Base-by-base conservation (phyloP, 1,139 yeast genomes). In the Scheffersomyces segobiensis region DNA sequence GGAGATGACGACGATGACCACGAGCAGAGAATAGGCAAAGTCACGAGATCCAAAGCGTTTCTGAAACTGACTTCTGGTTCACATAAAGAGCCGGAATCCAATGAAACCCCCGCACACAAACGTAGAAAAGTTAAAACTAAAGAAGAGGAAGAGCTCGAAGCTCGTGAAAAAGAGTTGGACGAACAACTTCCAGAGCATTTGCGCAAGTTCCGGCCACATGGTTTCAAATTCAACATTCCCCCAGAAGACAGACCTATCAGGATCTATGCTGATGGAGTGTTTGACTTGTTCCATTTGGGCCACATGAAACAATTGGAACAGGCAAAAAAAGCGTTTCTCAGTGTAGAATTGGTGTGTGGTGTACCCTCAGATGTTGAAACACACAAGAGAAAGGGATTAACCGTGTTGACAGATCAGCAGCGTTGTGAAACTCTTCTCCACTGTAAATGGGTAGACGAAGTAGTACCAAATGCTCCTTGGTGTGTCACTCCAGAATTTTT, bases 371-470 rank as follows among this genome's bases (percentile, higher is more conserved):
- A 95, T 71, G 80, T 84, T 54, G 93, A 91, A 67, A 95, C 98
- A 2, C 99, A 95, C 76, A 89, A 88, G 66, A 83, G 95, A 62
- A 95, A 95, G 72, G 99, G 99, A 1, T 78, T 95, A 63, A 95
- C 99, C 0, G 99, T 95, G 7, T 79, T 95, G 59, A 84, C 91
- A 3, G 99, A 93, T 71, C 78, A 84, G 63, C 98, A 95, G 72
- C 84, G 99, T 62, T 87, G 89, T 66, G 99, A 95, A 63, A 90
- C 97, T 5, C 79, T 95, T 62, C 81, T 82, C 61, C 99, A 95
- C 74, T 95, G 99, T 73, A 86, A 81, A 68, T 95, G 99, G 99
- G 99, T 95, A 24, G 98, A 95, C 71, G 98, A 95, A 71, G 98
- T 95, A 22, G 82, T 95, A 56, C 93, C 95, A 32, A 81, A 91